These are phyloP conservation scores for Daedalea quercina DNA, from an alignment of 768 basidiomycete species.

Conservation along the genomic window DNA sequence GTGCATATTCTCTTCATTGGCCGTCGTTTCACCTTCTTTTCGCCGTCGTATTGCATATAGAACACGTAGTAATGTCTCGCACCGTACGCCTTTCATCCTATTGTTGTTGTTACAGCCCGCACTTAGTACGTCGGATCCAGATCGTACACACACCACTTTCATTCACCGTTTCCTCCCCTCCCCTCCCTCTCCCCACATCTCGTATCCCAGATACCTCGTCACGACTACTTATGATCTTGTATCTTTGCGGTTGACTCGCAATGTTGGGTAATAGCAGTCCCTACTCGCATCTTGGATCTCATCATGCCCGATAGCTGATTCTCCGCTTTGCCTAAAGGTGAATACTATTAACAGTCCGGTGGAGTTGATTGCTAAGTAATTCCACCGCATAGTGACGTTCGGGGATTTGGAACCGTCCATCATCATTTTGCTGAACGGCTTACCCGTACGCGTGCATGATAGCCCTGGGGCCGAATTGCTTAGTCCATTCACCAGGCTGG, in stretches of 20 bases:
- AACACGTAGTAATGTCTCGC: constrained; percentile 1
- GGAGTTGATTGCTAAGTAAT: no score
- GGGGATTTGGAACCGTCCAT: no score
- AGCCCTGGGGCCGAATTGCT: no score
- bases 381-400: no score
- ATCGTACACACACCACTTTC: background rate
- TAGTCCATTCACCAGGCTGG: no score
- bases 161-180: background rate
- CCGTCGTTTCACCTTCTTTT: background rate
- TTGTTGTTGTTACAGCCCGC: background rate
- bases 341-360: no score
- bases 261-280: background rate
- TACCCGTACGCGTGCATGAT: no score
- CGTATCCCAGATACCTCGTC: background rate
- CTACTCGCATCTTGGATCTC: background rate
- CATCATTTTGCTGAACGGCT: no score
- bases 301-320: background rate
- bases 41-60: background rate
- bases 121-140: background rate
- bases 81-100: background rate
- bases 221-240: background rate
- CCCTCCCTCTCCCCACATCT: background rate
- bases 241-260: background rate
- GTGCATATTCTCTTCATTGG: background rate
- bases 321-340: background rate